A percentile compares a stretch with the other conserved stretches of the same genome.
Evolutionary conservation across 129 eudicot genomes (phyloP).

Genomic region (Tagetes erecta): DNA sequence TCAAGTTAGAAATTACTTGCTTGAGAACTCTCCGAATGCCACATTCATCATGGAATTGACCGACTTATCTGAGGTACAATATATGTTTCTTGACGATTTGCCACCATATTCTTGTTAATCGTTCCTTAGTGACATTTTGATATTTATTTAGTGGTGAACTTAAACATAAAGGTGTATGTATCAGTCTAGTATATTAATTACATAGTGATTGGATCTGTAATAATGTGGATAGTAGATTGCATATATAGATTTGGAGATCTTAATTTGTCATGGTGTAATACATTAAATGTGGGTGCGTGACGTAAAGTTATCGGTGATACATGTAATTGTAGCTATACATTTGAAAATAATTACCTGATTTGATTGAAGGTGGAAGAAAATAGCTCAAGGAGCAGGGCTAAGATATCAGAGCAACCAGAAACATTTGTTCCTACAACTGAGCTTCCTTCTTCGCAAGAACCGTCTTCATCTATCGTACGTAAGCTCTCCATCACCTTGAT

Average conservation of each 20-base stretch:
- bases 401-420: neutral
- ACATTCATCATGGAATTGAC: neutral
- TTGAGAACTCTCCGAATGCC: conserved; percentile 20
- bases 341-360: neutral
- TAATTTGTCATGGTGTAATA: no score
- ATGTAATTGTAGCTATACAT: no score
- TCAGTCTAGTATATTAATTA: neutral
- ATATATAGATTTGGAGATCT: no score
- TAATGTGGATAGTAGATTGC: no score
- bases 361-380: conserved; percentile 7
- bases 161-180: neutral
- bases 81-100: neutral
- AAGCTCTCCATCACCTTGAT: conserved; percentile 1
- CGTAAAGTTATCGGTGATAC: no score
- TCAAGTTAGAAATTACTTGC: conserved; percentile 25
- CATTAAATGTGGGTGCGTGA: neutral
- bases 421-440: neutral
- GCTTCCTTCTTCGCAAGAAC: neutral
- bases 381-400: conserved; percentile 1
- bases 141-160: neutral
- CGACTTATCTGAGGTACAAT: neutral
- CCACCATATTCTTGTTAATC: neutral
- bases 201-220: neutral
- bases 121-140: neutral
- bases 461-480: neutral